Conservation (phyloP, 208 protist species). For the Acanthamoeba castellanii region DNA sequence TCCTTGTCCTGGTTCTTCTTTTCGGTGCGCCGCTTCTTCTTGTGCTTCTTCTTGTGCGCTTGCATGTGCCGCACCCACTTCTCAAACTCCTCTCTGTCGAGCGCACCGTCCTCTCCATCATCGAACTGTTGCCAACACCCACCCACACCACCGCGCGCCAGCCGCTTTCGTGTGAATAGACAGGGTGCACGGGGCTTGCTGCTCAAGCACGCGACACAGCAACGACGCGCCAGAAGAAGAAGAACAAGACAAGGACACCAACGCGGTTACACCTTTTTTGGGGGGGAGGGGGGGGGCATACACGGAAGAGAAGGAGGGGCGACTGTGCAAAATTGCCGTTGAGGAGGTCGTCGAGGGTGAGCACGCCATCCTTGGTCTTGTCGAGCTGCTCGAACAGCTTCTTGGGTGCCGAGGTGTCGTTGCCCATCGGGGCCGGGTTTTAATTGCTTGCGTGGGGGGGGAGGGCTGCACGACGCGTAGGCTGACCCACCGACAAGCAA, state of each 20-base stretch:
- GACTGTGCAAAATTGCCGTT: slow-evolving; percentile 50
- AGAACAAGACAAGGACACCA: no score
- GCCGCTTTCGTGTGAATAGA: no score
- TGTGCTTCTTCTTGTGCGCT: slow-evolving; percentile 55
- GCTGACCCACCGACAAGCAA: no score
- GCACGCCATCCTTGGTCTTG: slow-evolving; percentile 57
- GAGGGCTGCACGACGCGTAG: no score
- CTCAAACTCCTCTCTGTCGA: slow-evolving; percentile 46
- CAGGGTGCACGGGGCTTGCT: no score
- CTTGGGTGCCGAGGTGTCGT: slow-evolving; percentile 32
- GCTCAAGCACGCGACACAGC: no score
- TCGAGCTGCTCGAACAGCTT: slow-evolving; percentile 70
- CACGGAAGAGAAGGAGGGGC: slow-evolving; percentile 50
- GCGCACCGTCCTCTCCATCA: slow-evolving; percentile 50
- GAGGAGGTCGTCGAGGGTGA: slow-evolving; percentile 57
- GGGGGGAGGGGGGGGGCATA: neutral
- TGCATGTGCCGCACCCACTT: slow-evolving; percentile 47
- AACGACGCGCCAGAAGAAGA: no score
- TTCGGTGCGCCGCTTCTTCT: slow-evolving; percentile 21
- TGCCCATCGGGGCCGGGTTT: slow-evolving; percentile 32
- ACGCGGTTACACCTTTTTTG: no score
- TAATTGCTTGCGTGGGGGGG: no score
- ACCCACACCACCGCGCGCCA: no score
- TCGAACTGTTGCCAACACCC: no score
- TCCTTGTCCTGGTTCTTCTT: slow-evolving; percentile 64